Conservation (phyloP, 192 early-diverging fungal genomes). For the Paraglomus brasilianum region DNA sequence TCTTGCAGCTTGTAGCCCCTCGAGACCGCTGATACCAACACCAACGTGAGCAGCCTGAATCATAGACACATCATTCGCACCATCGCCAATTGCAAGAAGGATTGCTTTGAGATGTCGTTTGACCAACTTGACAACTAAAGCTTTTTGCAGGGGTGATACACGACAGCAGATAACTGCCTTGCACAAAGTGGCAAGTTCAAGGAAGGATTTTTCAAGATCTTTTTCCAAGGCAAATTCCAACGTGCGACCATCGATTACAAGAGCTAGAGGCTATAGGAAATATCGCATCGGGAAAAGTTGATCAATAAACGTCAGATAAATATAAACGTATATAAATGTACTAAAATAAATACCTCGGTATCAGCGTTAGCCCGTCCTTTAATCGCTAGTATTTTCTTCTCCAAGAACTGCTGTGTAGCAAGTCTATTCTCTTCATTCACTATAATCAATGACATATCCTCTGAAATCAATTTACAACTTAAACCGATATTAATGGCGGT, state of each 20-base stretch:
- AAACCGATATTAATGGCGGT: slow-evolving; percentile 99
- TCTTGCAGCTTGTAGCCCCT: slow-evolving; percentile 95
- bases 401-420: slow-evolving; percentile 90
- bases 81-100: slow-evolving; percentile 96
- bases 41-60: slow-evolving; percentile 99
- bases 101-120: slow-evolving; percentile 88
- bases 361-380: slow-evolving; percentile 42
- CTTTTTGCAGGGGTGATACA: slow-evolving; percentile 97
- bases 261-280: slow-evolving; percentile 60
- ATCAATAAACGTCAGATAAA: too few relatives aligned
- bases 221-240: slow-evolving; percentile 93
- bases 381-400: slow-evolving; percentile 82
- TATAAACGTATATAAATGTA: not conserved
- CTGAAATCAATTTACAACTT: slow-evolving; percentile 92
- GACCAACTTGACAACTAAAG: slow-evolving; percentile 96
- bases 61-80: slow-evolving; percentile 99
- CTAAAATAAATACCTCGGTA: slow-evolving; percentile 46
- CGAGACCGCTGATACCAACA: slow-evolving; percentile 93
- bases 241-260: slow-evolving; percentile 94
- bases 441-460: slow-evolving; percentile 93
- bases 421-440: slow-evolving; percentile 90
- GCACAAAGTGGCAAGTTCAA: slow-evolving; percentile 89
- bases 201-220: slow-evolving; percentile 73
- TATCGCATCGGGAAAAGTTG: not conserved
- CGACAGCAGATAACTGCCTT: slow-evolving; percentile 98